Evolutionary conservation across 148 eudicot genomes (phyloP).

Genomic region (Polygonum aviculare): DNA sequence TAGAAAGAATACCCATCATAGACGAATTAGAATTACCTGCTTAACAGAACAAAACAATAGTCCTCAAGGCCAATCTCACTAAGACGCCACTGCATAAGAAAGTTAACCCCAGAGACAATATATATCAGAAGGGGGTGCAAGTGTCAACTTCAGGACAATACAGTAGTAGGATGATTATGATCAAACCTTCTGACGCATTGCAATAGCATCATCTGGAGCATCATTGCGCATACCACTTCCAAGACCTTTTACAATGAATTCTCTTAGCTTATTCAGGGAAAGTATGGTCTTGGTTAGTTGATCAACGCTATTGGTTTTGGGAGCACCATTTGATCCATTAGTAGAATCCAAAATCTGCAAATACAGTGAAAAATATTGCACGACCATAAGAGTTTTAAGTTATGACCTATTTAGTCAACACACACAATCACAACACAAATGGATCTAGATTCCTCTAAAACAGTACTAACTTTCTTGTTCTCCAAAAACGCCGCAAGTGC

Average conservation of each 20-base stretch:
- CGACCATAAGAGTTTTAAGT: not conserved
- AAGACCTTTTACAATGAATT: conserved; percentile 66
- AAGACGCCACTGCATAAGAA: conserved; percentile 83
- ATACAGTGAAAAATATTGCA: conserved; percentile 9
- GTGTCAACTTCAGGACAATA: conserved; percentile 4
- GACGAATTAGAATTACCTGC: conserved; percentile 51
- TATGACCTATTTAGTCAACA: not conserved
- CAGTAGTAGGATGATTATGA: not conserved
- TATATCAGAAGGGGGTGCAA: not conserved
- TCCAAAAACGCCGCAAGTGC: conserved; percentile 56
- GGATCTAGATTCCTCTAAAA: not conserved
- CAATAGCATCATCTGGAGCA: conserved; percentile 86
- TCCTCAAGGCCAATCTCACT: conserved; percentile 97
- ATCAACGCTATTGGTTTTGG: conserved; percentile 27
- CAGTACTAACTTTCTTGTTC: conserved; percentile 56
- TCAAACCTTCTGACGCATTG: conserved; percentile 94
- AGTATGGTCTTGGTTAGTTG: conserved; percentile 44
- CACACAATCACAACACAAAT: not conserved
- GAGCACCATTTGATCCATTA: conserved; percentile 28
- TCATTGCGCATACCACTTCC: conserved; percentile 93
- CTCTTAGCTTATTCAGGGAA: conserved; percentile 56
- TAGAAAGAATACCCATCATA: not conserved
- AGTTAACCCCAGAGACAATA: not conserved
- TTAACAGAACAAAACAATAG: conserved; percentile 82
- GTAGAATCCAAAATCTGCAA: conserved; percentile 57